Base-by-base conservation (phyloP, 2,329 filamentous ascomycete genomes). In the Tolypocladium ovalisporum region DNA sequence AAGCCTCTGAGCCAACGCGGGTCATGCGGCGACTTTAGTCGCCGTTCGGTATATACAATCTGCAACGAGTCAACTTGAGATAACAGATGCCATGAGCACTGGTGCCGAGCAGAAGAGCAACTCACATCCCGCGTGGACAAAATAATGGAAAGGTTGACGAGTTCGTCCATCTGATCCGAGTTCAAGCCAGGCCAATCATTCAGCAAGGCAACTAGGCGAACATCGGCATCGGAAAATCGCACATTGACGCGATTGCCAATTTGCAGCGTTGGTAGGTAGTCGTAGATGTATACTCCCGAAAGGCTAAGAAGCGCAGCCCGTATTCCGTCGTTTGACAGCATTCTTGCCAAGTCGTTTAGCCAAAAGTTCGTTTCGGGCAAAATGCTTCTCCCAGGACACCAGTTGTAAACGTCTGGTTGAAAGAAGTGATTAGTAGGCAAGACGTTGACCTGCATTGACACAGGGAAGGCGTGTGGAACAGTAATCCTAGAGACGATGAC, bases 111-210 rank as follows among this genome's bases (percentile, higher is more conserved):
- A 8, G 24, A 13, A 27, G n/a, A 7, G 13, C 8, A 54, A 65
- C 70, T 62, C 58, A 73, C 71, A 59, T 74, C 71, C 62, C 73
- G 71, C 71, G 73, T 73, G 1, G 71, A 73, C 8, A 74, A 63
- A 44, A 74, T 66, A 1, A 71, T 67, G 4, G 67, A 64, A 58
- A 75, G 70, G 8, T 71, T 73, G 35, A 75, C 67, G 2, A 73
- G 60, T 47, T 74, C 69, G n/a, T 66, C 67, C 1, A 67, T 69
- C 29, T 63, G 60, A 0, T 60, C 61, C 9, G 61, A 60, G 37
- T 63, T 55, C 7, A 58, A 60, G 34, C 58, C 65, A 3, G 62
- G 66, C 15, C 61, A 62, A 3, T 64, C 58, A 32, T 62, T 62
- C 1, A 74, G 64, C 24, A 74, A 62, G 5, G 59, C 44, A 13